Percentiles rank a stretch among this genome's conserved stretches.
Evolutionary conservation across 805 yeast genomes (phyloP).

Genomic region (Pichia rugopelliculosa): DNA sequence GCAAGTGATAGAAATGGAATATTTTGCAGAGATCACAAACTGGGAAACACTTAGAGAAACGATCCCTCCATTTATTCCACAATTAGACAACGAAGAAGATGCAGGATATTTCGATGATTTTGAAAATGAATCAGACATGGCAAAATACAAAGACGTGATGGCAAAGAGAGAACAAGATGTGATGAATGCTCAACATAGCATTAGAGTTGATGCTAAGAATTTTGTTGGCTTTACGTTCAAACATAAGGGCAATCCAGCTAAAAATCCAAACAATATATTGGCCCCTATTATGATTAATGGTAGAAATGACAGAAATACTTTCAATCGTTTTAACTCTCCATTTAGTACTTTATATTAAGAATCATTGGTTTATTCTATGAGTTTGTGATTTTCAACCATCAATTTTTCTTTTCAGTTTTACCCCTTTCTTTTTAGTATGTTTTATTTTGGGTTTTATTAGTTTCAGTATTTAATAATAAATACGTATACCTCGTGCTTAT

Average conservation of each 20-base stretch:
- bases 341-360: conserved; percentile 29
- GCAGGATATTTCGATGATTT: conserved; percentile 99
- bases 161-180: conserved; percentile 86
- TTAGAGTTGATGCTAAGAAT: conserved; percentile 54
- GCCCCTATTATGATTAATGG: conserved; percentile 26
- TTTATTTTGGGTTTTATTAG: background rate
- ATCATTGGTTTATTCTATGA: background rate
- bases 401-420: background rate
- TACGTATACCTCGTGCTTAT: background rate
- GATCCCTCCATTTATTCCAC: conserved; percentile 94
- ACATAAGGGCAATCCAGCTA: conserved; percentile 61
- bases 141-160: conserved; percentile 93
- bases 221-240: conserved; percentile 95
- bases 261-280: conserved; percentile 32
- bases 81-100: conserved; percentile 92
- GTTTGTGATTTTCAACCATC: background rate
- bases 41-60: conserved; percentile 63
- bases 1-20: conserved; percentile 72
- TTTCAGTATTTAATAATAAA: background rate
- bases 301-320: conserved; percentile 15
- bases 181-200: conserved; percentile 60
- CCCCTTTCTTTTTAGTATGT: background rate
- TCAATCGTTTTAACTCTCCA: conserved; percentile 26
- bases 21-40: conserved; percentile 69
- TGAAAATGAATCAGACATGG: conserved; percentile 94